These are phyloP conservation scores for Ophiocordyceps camponoti-leonardi DNA, from an alignment of 2,329 filamentous ascomycete species.

Conservation along the genomic window DNA sequence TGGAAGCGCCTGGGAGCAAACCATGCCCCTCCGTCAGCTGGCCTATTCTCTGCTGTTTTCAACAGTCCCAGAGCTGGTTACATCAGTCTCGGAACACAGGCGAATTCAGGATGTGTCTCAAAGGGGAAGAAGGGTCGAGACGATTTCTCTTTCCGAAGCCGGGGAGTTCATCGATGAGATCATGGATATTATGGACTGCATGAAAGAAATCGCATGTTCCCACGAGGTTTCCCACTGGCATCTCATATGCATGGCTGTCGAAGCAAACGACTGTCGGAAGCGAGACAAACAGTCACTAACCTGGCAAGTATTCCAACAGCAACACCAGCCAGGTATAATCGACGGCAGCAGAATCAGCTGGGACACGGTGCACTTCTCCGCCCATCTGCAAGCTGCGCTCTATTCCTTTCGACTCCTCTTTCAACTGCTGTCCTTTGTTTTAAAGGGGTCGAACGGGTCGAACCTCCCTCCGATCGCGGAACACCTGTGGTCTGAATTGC, in stretches of 20 bases:
- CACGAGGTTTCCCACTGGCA: slow-evolving; percentile 7
- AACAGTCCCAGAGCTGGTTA: slow-evolving; percentile 4
- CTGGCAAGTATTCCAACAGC: slow-evolving; percentile 8
- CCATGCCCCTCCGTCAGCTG: slow-evolving; percentile 28
- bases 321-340: background rate
- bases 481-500: slow-evolving; percentile 7
- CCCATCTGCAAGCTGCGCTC: slow-evolving; percentile 39
- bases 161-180: slow-evolving; percentile 6
- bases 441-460: background rate
- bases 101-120: slow-evolving; percentile 14
- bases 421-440: slow-evolving; percentile 11
- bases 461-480: background rate
- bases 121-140: slow-evolving; percentile 10
- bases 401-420: slow-evolving; percentile 42
- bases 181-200: slow-evolving; percentile 4
- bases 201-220: slow-evolving; percentile 1
- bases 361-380: slow-evolving; percentile 42
- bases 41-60: slow-evolving; percentile 32
- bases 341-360: slow-evolving; percentile 17
- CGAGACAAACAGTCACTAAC: slow-evolving; percentile 10
- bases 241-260: slow-evolving; percentile 10
- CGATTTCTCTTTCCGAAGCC: slow-evolving; percentile 4
- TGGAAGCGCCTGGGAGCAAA: slow-evolving; percentile 39
- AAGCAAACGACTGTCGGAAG: slow-evolving; percentile 12
- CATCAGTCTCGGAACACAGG: slow-evolving; percentile 17